Conservation (phyloP, 768 basidiomycete genomes). For the Tremella fuciformis region DNA sequence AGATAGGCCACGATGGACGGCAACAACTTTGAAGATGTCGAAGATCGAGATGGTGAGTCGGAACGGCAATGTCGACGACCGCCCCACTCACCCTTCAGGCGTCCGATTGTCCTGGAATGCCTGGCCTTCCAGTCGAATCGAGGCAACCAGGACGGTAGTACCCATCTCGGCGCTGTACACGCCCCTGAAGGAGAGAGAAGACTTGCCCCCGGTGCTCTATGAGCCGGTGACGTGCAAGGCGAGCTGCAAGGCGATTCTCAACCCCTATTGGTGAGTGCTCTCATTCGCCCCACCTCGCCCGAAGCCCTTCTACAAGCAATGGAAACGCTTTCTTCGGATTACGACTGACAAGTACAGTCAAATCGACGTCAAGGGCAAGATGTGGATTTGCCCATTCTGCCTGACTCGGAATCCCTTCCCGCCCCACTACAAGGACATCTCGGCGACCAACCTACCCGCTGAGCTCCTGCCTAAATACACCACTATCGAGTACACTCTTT, state of each 20-base stretch:
- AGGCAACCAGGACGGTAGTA: conserved; percentile 94
- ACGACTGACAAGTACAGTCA: conserved; percentile 62
- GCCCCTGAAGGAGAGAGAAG: conserved; percentile 87
- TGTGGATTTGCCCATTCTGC: conserved; percentile 99
- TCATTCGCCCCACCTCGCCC: background rate
- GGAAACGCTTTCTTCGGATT: background rate
- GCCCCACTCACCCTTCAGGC: conserved; percentile 57
- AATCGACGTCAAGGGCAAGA: conserved; percentile 95
- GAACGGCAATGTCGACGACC: background rate
- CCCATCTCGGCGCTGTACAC: conserved; percentile 98
- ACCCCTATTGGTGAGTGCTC: conserved; percentile 81
- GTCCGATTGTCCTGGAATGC: conserved; percentile 97
- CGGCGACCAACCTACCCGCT: conserved; percentile 90
- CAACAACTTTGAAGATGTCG: conserved; percentile 79
- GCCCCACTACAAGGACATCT: conserved; percentile 97
- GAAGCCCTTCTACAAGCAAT: too few relatives aligned
- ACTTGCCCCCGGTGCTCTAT: conserved; percentile 92
- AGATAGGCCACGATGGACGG: conserved; percentile 54
- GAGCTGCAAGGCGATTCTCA: conserved; percentile 93
- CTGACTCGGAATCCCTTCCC: conserved; percentile 95
- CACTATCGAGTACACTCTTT: conserved; percentile 98
- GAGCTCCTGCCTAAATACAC: conserved; percentile 97
- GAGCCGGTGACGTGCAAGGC: conserved; percentile 99
- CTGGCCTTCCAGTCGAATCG: conserved; percentile 96
- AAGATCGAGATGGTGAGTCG: conserved; percentile 84